Evolutionary conservation across 2,329 filamentous ascomycete species (phyloP), one percentile per base, ranked within the genome.

Genomic region (Cryphonectria japonica): DNA sequence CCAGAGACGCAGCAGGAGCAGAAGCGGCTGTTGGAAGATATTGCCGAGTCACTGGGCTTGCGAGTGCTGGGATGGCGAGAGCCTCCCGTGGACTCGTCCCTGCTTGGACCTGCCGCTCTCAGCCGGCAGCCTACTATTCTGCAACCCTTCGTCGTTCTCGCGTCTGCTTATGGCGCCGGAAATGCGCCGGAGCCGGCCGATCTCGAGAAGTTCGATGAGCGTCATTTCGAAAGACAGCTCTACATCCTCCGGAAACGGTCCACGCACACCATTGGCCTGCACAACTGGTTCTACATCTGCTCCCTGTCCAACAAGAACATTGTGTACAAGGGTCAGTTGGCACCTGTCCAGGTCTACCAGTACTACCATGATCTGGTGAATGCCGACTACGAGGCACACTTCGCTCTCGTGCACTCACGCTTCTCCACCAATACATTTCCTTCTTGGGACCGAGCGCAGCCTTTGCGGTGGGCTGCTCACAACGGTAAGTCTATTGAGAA

Each of bases 211-310:
- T 98, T 97, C 82, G 92, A 98, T 81, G 92, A 94, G 79, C 88
- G 90, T 76, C 87, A 89, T 74, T 98, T 98, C 81, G 96, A 98
- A 85, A 90, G 92, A 78, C 95, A 98, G 85, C 88, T 99, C 69
- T 99, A 95, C 82, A 88, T 98, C 74, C 89, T 99, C 76, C 92
- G 95, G 80, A 99, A 99, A 88, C 93, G 94, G 78, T 92, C 95
- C 68, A 97, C 95, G 64, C 94, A 98, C 85, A 92, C 94, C 78
- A 96, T 98, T 80, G 95, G 95, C 72, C 88, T 98, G 70, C 94
- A 97, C 83, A 98, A 98, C 83, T 98, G 95, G 95, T 98, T 98
- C 87, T 98, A 98, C 82, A 87, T 98, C 71, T 98, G 95, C 87
- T 97, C 94, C 66, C 85, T 98, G 76, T 96, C 91, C 82, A 98